A percentile compares a stretch with the other conserved stretches of the same genome.
Conservation (phyloP, 768 basidiomycete genomes). For the Sporobolomyces roseus region DNA sequence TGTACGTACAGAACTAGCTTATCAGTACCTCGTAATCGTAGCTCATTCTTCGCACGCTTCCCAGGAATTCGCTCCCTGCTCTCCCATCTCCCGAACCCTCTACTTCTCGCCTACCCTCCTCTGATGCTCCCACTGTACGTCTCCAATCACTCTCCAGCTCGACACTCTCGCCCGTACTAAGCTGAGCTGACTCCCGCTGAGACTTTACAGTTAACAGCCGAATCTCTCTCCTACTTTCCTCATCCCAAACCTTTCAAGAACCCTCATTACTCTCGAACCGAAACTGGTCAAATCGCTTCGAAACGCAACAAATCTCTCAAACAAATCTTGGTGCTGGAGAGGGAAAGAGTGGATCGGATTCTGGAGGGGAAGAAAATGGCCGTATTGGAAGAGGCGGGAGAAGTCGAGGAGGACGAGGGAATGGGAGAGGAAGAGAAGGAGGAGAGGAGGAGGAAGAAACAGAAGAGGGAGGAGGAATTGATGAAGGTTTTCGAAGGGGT, state of each 20-base stretch:
- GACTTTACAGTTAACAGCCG: constrained; percentile 24
- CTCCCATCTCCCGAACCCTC: not conserved
- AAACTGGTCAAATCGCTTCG: not conserved
- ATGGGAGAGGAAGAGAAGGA: not conserved
- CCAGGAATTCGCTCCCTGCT: not conserved
- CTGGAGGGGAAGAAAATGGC: constrained; percentile 12
- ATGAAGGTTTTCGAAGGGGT: constrained; percentile 6
- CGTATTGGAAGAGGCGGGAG: not conserved
- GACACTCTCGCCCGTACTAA: no score
- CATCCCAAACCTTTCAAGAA: constrained; percentile 40
- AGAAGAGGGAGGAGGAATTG: not conserved
- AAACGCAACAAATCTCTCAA: constrained; percentile 40
- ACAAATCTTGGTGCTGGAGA: constrained; percentile 40
- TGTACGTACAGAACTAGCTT: no score
- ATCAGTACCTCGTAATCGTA: no score
- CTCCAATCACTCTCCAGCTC: no score
- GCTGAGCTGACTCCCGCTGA: no score
- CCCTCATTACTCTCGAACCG: constrained; percentile 19
- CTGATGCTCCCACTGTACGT: no score
- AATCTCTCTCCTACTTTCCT: constrained; percentile 32
- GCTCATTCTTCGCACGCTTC: no score
- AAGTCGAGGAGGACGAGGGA: not conserved
- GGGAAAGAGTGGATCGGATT: constrained; percentile 30
- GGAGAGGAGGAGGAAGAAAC: not conserved
- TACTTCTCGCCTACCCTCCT: not conserved